Base-by-base conservation (phyloP, 345 rosid species). In the Citrus sinensis region DNA sequence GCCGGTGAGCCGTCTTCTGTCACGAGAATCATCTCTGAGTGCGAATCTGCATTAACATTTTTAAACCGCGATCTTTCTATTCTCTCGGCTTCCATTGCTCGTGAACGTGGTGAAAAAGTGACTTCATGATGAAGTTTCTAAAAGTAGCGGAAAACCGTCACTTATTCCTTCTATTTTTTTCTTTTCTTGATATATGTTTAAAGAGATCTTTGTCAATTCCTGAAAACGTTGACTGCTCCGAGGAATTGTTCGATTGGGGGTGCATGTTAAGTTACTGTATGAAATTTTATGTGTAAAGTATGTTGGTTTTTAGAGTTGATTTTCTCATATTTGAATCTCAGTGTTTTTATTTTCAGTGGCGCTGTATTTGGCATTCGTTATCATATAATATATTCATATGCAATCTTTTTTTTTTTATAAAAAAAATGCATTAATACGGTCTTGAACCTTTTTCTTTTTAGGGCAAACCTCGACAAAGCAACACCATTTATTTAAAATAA, bases 1-100 rank as follows among this genome's bases (percentile, higher is more conserved):
- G 86, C 91, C 19, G 97, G 98, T 30, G 99, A 94, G 83, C 95
- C 98, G 5, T 87, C 98, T 62, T 89, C 99, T 24, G 98, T 97
- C 9, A 83, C 94, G 7, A 88, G 94, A 86, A 94, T 97, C 64
- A 94, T 97, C 67, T 91, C 98, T 0, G 98, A 94, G 74, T 97
- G 95, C 46, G 99, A 96, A 76, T 91, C 98, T 51, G 92, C 90
- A 42, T 76, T 97, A 79, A 93, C 97, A 22, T 91, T 90, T 87
- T 89, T 94, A 77, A 94, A 94, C 80, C 89, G 90, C 13, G 99
- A 94, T 84, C 95, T 94, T 65, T 91, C 95, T 27, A 90, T 97
- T 80, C 94, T 97, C 22, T 97, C 95, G 0, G 87, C 98, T 67
- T 94, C 98, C 64, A 93, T 97, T 82, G 89, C 92, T 30, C 95